phyloP scores from a whole-genome alignment of 768 basidiomycete species.

The Tubosaeta sp. region DNA sequence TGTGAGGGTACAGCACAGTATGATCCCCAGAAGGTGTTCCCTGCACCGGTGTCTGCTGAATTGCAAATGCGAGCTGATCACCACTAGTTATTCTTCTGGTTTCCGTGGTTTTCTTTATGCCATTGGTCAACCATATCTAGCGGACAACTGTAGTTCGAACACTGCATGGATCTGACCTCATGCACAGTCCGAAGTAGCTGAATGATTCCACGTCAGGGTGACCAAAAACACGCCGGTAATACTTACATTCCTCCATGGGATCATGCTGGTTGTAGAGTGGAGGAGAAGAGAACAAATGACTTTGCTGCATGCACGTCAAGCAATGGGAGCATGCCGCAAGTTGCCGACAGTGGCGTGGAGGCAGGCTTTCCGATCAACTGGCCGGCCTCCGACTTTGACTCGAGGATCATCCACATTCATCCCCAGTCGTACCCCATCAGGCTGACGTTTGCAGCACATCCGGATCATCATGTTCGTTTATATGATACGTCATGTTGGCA shows the following conservation, averaged over 20 bases:
- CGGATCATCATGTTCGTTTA: constrained; percentile 7
- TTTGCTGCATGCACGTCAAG: not conserved
- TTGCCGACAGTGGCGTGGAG: constrained; percentile 5
- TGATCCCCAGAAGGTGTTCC: not conserved
- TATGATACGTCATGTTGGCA: constrained; percentile 9
- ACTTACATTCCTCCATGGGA: constrained; percentile 8
- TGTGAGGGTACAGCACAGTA: constrained; percentile 9
- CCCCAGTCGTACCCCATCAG: not conserved
- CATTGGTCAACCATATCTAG: constrained; percentile 2
- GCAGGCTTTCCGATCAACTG: constrained; percentile 13
- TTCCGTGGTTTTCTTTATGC: constrained; percentile 2
- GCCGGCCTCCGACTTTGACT: constrained; percentile 3
- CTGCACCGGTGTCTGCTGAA: constrained; percentile 7
- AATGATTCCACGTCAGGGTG: not conserved
- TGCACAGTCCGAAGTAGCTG: not conserved
- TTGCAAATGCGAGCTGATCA: constrained; percentile 24
- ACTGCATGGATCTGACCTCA: constrained; percentile 6
- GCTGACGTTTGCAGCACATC: constrained; percentile 6
- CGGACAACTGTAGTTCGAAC: not conserved
- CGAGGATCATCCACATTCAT: constrained; percentile 9
- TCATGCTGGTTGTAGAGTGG: constrained; percentile 2
- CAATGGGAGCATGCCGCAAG: constrained; percentile 1
- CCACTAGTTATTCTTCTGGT: not conserved
- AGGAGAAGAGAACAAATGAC: constrained; percentile 5
- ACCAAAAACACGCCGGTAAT: not conserved